Evolutionary conservation across 2,329 filamentous ascomycete genomes (phyloP).

Genomic region (Xylariomycetidae sp.): DNA sequence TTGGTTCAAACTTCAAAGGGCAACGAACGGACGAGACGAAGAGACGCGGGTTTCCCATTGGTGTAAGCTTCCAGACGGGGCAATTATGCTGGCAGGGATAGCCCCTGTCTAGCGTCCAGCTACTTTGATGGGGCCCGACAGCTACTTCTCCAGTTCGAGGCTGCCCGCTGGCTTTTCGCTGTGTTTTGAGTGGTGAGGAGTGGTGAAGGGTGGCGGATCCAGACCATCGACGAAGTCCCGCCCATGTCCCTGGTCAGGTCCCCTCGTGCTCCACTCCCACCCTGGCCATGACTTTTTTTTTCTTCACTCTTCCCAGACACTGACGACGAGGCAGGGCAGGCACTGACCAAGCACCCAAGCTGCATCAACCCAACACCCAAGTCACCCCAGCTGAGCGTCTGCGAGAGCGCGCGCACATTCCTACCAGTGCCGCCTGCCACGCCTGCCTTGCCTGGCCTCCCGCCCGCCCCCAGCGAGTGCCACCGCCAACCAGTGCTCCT

Average conservation of each 20-base stretch:
- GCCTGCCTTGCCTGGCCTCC: no score
- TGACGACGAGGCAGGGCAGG: neutral
- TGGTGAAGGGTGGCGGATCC: neutral
- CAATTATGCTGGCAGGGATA: slow-evolving; percentile 13
- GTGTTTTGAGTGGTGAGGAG: neutral
- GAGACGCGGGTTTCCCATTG: slow-evolving; percentile 8
- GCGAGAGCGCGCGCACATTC: no score
- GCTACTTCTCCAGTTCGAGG: neutral
- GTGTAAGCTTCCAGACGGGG: slow-evolving; percentile 11
- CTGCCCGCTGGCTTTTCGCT: neutral
- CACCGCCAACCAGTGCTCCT: no score
- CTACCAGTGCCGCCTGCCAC: no score
- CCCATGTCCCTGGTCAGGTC: slow-evolving; percentile 14
- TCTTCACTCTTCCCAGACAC: neutral
- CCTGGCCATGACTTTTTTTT: slow-evolving; percentile 5
- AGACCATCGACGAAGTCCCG: slow-evolving; percentile 5
- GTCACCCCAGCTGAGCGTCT: no score
- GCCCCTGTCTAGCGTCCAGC: slow-evolving; percentile 8
- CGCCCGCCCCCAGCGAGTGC: no score
- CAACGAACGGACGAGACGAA: slow-evolving; percentile 5
- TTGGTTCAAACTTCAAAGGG: no score
- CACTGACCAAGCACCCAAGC: no score
- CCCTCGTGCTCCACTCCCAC: slow-evolving; percentile 3
- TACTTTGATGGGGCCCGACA: slow-evolving; percentile 1
- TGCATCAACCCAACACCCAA: no score